A percentile compares a stretch with the other conserved stretches of the same genome.
Evolutionary conservation across 768 basidiomycete genomes (phyloP).

Genomic region (Tricholoma hemisulphureum): DNA sequence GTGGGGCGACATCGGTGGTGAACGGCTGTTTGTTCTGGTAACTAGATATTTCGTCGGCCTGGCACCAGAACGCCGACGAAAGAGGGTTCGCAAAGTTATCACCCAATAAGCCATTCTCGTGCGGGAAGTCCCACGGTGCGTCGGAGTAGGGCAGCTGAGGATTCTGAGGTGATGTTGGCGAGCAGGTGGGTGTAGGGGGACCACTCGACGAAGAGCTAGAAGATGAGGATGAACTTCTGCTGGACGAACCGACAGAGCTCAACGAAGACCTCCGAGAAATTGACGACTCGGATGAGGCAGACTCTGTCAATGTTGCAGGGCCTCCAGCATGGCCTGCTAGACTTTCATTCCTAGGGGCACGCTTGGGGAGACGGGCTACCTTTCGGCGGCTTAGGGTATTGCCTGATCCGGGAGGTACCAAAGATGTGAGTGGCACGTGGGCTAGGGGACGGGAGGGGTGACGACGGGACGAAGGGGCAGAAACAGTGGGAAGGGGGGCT

Average conservation of each 20-base stretch:
- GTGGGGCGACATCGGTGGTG: neutral
- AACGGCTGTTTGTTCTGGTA: neutral
- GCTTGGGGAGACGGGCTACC: constrained; percentile 7
- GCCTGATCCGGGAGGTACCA: neutral
- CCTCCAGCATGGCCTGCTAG: neutral
- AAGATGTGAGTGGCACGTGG: neutral
- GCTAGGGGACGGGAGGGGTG: constrained; percentile 1
- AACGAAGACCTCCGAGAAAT: constrained; percentile 3
- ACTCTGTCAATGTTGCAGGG: neutral
- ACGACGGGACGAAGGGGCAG: neutral
- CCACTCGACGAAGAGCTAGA: constrained; percentile 8
- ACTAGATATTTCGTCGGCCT: neutral
- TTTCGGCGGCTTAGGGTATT: neutral
- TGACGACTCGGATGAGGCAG: constrained; percentile 5
- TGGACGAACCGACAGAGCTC: neutral
- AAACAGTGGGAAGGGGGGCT: neutral
- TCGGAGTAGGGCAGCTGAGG: neutral
- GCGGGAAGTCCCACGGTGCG: neutral
- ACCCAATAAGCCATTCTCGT: neutral
- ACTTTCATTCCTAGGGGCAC: constrained; percentile 1
- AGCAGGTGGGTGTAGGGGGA: constrained; percentile 1
- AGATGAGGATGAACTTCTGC: constrained; percentile 6
- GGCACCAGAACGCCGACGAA: neutral
- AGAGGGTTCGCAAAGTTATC: neutral
- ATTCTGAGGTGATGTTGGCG: neutral